Evolutionary conservation across 108 stramenopile genomes (phyloP), one percentile per base, ranked within the genome.

Genomic region (Pseudonitzschia multiseries): DNA sequence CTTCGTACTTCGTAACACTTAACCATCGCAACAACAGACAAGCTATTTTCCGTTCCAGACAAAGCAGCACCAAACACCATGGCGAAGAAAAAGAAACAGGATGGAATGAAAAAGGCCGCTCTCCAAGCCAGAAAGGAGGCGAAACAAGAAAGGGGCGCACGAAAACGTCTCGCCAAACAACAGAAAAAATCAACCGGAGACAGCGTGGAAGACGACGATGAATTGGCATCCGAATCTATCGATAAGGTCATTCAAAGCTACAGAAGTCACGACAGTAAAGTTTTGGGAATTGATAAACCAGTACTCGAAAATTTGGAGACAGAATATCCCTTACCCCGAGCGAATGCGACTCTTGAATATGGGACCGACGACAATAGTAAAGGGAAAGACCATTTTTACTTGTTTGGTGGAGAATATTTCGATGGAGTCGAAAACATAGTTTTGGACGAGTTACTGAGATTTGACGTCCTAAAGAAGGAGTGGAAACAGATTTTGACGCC

Each of bases 331-430:
- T 44, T 79, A n/a, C 86, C 94, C 8, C 57, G 94, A 63, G 89
- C 86, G 18, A 95, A 95, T 79, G 91, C 89, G 44, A 86, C 94
- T 12, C 82, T 89, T 66, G 89, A 84, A 10, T 54, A 85, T 51
- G 77, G 74, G 32, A 78, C 65, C 13, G 80, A 80, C 44, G 75
- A 73, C 29, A 90, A 90, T 43, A 69, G 76, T 21, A 75, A 69
- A 24, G 36, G 36, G 15, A 81, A 89, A 69, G 93, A 86, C 28
- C 68, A 89, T 67, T 68, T 92, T 62, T 94, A 92, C 56, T 73
- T 94, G 72, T 98, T 97, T 78, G 98, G 98, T 10, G 98, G 98
- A 41, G 98, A 99, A 79, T 97, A 86, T 78, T 98, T 85, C 73
- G 93, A 99, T 70, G 98, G 98, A 26, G 83, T 93, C 36, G 88